Conservation (phyloP, 768 basidiomycete species). For the Tephrocybe sp. region DNA sequence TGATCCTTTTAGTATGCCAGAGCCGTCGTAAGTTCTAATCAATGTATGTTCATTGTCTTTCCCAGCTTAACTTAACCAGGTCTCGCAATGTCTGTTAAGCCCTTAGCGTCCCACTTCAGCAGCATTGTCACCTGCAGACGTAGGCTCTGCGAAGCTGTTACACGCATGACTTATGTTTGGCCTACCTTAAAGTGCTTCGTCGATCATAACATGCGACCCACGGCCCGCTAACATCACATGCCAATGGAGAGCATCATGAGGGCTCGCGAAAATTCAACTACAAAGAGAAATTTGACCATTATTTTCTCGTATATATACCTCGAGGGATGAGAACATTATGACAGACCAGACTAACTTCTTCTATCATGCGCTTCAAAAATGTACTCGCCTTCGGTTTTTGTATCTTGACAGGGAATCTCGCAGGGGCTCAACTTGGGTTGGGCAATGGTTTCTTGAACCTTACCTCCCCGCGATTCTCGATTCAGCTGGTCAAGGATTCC, state of each 20-base stretch:
- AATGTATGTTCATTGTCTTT: too few species aligned
- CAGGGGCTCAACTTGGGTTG: conserved; percentile 38
- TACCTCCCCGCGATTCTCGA: conserved; percentile 41
- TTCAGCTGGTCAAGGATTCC: conserved; percentile 54
- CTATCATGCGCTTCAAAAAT: conserved; percentile 4
- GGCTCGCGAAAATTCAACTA: not conserved
- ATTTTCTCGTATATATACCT: conserved; percentile 1
- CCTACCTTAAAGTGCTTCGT: too few species aligned
- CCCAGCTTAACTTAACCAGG: too few species aligned
- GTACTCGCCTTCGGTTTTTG: conserved; percentile 4
- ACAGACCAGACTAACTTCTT: not conserved
- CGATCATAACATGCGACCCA: too few species aligned
- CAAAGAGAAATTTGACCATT: not conserved
- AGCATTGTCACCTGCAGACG: too few species aligned
- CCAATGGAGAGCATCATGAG: conserved; percentile 10
- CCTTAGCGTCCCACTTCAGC: too few species aligned
- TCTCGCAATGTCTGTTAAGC: too few species aligned
- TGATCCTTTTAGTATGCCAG: too few species aligned
- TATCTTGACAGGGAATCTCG: conserved; percentile 8
- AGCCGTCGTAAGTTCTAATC: too few species aligned
- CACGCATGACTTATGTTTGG: too few species aligned
- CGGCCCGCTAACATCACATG: conserved; percentile 8
- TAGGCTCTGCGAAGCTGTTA: too few species aligned
- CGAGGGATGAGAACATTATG: not conserved
- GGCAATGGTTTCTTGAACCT: conserved; percentile 47